These are phyloP conservation scores for Imleria badia DNA, from an alignment of 768 basidiomycete genomes.

Conservation along the genomic window DNA sequence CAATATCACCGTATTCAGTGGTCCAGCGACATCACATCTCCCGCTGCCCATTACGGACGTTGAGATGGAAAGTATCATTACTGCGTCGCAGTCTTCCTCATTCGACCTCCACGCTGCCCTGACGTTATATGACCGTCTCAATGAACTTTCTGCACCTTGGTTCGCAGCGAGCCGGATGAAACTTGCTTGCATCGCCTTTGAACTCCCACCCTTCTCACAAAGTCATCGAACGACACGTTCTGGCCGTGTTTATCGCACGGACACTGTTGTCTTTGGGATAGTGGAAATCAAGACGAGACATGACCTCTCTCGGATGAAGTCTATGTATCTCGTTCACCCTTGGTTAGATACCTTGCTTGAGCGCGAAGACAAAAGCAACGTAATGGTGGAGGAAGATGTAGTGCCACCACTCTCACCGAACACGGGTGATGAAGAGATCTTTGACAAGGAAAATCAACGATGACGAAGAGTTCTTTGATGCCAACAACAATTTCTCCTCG, in stretches of 20 bases:
- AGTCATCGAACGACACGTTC: no score
- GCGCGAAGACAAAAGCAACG: neutral
- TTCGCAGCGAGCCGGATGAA: no score
- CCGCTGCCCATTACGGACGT: neutral
- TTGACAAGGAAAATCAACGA: neutral
- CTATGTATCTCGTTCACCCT: no score
- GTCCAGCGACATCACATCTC: neutral
- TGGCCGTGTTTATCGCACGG: no score
- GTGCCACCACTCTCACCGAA: neutral
- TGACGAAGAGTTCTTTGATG: no score
- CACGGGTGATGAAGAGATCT: neutral
- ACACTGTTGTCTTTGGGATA: no score
- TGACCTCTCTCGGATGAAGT: no score
- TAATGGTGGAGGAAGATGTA: neutral
- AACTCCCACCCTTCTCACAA: no score
- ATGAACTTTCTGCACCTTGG: neutral
- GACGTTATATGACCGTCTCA: neutral
- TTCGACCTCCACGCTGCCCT: neutral
- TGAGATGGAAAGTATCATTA: neutral
- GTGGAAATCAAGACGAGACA: no score
- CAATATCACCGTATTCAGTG: neutral
- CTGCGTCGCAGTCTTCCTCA: neutral
- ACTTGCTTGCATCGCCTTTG: no score
- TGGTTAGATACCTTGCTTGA: neutral
- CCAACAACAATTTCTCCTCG: no score